These are phyloP conservation scores for Protea cynaroides DNA, from an alignment of 164 flowering plant genomes.

Conservation along the genomic window DNA sequence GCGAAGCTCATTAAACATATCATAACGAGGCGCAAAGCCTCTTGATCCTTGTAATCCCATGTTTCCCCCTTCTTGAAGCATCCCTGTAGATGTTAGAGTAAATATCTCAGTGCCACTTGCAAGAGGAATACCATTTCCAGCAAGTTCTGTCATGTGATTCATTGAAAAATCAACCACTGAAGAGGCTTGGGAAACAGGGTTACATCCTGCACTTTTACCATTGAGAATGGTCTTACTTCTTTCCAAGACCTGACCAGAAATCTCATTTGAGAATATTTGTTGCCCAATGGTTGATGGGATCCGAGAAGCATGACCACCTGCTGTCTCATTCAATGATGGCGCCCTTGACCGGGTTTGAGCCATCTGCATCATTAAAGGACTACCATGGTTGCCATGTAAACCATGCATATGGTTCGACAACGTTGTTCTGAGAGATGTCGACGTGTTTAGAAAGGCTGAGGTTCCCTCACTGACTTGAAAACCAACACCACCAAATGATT, in stretches of 20 bases:
- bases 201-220: slow-evolving; percentile 26
- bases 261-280: slow-evolving; percentile 34
- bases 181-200: slow-evolving; percentile 40
- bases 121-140: slow-evolving; percentile 47
- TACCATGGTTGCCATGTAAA: slow-evolving; percentile 26
- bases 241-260: slow-evolving; percentile 22
- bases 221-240: slow-evolving; percentile 34
- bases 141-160: slow-evolving; percentile 32
- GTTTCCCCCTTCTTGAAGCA: slow-evolving; percentile 40
- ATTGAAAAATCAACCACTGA: slow-evolving; percentile 38
- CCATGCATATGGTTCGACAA: slow-evolving; percentile 11
- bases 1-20: slow-evolving; percentile 40
- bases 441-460: slow-evolving; percentile 1
- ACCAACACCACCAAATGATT: slow-evolving; percentile 37
- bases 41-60: slow-evolving; percentile 38
- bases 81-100: slow-evolving; percentile 25
- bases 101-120: slow-evolving; percentile 33
- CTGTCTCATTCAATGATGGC: slow-evolving; percentile 31
- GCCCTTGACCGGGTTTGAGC: slow-evolving; percentile 43
- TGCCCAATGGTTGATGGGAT: slow-evolving; percentile 37
- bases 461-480: slow-evolving; percentile 24
- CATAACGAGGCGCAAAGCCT: slow-evolving; percentile 43
- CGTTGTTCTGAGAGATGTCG: slow-evolving; percentile 8
- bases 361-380: slow-evolving; percentile 46
- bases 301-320: slow-evolving; percentile 22